phyloP scores from a whole-genome alignment of 1,284 basidiomycete genomes.

The Lentinus polychrous region DNA sequence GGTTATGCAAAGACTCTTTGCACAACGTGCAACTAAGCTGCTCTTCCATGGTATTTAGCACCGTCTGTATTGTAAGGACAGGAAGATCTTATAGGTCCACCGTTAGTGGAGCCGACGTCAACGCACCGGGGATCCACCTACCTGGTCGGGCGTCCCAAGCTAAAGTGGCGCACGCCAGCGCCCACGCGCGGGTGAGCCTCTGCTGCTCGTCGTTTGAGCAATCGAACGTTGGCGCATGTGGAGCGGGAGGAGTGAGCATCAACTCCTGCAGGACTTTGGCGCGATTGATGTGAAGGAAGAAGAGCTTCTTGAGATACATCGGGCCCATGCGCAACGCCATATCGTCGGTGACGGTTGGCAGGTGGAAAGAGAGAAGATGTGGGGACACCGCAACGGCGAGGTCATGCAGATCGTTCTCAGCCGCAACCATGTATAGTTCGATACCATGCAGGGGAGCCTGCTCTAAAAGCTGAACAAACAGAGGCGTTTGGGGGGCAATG shows the following conservation, averaged over 20 bases:
- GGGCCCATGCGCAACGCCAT: constrained; percentile 18
- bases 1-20: not conserved
- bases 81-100: not conserved
- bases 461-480: constrained; percentile 1
- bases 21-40: not conserved
- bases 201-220: constrained; percentile 22
- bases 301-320: constrained; percentile 20
- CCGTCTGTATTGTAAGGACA: not conserved
- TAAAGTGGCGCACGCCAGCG: constrained; percentile 23
- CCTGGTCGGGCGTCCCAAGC: constrained; percentile 24
- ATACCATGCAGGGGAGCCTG: constrained; percentile 15
- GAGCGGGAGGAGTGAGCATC: constrained; percentile 22
- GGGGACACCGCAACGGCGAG: constrained; percentile 20
- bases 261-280: constrained; percentile 24
- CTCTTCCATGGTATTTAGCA: not conserved
- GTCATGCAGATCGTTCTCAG: constrained; percentile 16
- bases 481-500: not conserved
- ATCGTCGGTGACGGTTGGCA: constrained; percentile 20
- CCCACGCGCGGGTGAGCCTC: constrained; percentile 23
- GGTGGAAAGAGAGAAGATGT: constrained; percentile 16
- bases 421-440: constrained; percentile 12
- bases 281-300: constrained; percentile 29
- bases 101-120: not conserved
- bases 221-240: constrained; percentile 18
- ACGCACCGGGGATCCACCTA: constrained; percentile 6